phyloP scores from a whole-genome alignment of 2,329 filamentous ascomycete species.

The Zymoseptoria tritici region DNA sequence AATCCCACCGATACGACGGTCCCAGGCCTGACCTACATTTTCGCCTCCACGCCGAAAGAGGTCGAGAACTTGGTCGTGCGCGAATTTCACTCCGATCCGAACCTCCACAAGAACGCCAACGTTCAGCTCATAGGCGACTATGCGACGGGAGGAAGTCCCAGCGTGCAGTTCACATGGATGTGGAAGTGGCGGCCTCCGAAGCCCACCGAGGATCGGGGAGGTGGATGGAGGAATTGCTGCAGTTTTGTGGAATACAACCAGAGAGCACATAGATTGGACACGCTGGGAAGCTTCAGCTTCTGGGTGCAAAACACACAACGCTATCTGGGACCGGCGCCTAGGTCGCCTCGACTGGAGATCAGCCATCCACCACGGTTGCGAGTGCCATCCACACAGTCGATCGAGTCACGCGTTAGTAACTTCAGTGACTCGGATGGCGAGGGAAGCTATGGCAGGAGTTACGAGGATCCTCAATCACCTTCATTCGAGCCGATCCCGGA shows the following conservation, averaged over 20 bases:
- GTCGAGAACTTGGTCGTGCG: slow-evolving; percentile 89
- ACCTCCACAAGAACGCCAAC: slow-evolving; percentile 93
- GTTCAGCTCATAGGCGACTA: slow-evolving; percentile 93
- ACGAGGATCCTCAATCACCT: slow-evolving; percentile 41
- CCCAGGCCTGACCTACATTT: slow-evolving; percentile 84
- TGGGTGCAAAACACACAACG: slow-evolving; percentile 65
- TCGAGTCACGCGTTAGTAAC: slow-evolving; percentile 70
- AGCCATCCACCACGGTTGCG: slow-evolving; percentile 56
- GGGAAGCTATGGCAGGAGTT: slow-evolving; percentile 34
- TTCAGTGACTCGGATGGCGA: slow-evolving; percentile 57
- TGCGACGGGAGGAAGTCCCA: slow-evolving; percentile 70
- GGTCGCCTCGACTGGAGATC: slow-evolving; percentile 57
- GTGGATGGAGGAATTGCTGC: slow-evolving; percentile 93
- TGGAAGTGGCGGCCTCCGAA: slow-evolving; percentile 97
- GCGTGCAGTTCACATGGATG: slow-evolving; percentile 85
- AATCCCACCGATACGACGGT: slow-evolving; percentile 63
- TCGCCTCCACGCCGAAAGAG: slow-evolving; percentile 76
- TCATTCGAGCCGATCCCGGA: slow-evolving; percentile 42
- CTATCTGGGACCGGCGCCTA: slow-evolving; percentile 38
- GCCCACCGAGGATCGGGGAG: slow-evolving; percentile 67
- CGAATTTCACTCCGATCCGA: slow-evolving; percentile 95
- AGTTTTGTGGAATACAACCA: slow-evolving; percentile 98
- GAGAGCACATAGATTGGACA: slow-evolving; percentile 78
- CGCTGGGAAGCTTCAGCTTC: slow-evolving; percentile 86
- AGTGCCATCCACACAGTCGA: slow-evolving; percentile 78